Conservation (phyloP, 2,329 filamentous ascomycete species). For the Epichloe scottii region DNA sequence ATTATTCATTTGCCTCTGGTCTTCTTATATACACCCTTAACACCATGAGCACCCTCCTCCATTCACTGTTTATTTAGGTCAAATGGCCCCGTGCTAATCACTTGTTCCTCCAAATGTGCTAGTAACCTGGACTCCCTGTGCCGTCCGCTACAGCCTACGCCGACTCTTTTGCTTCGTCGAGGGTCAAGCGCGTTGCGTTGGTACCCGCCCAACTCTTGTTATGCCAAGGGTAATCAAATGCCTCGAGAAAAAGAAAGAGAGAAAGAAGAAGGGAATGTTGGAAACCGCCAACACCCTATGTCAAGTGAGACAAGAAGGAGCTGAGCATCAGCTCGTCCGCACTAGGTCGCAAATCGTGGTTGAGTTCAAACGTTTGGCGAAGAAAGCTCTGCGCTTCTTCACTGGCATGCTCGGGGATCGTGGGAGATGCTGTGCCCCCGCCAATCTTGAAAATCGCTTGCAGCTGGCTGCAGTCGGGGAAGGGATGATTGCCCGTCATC, state of each 20-base stretch:
- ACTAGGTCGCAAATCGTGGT: slow-evolving; percentile 82
- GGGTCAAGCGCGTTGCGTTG: background rate
- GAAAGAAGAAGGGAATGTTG: background rate
- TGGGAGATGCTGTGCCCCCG: slow-evolving; percentile 72
- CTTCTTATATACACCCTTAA: slow-evolving; percentile 7
- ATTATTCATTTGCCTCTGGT: slow-evolving; percentile 4
- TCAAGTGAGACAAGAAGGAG: slow-evolving; percentile 66
- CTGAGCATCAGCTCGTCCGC: slow-evolving; percentile 82
- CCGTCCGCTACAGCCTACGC: background rate
- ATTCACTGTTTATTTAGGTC: background rate
- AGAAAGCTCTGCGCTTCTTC: slow-evolving; percentile 76
- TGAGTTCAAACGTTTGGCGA: slow-evolving; percentile 83
- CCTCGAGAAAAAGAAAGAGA: background rate
- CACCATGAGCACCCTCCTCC: slow-evolving; percentile 1
- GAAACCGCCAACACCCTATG: slow-evolving; percentile 14
- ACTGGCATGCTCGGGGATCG: slow-evolving; percentile 76
- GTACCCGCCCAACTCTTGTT: slow-evolving; percentile 8
- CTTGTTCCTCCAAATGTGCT: background rate
- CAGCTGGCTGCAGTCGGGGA: slow-evolving; percentile 91
- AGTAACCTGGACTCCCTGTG: background rate
- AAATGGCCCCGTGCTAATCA: background rate
- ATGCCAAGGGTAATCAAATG: background rate
- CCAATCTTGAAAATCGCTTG: slow-evolving; percentile 99
- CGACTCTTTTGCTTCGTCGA: background rate
- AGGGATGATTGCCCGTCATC: slow-evolving; percentile 94